Base-by-base conservation (phyloP, 192 early-diverging fungal species). In the Coemansia sp. region DNA sequence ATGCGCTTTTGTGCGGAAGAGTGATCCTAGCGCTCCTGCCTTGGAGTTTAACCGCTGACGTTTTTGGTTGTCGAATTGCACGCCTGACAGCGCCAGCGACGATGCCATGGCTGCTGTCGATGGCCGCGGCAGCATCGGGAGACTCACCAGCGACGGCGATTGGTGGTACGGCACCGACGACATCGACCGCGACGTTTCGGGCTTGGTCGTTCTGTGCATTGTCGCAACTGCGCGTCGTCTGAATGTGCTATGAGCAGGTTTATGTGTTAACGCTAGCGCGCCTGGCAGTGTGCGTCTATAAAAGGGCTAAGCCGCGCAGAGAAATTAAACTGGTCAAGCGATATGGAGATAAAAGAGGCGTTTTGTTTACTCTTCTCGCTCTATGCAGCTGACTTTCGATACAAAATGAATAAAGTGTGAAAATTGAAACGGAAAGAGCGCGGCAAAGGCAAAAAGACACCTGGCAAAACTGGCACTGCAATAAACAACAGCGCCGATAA, bases 41-140 rank as follows among this genome's bases (percentile, higher is more conserved):
- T 74, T 80, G 9, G 77, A 74, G 59, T 73, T 71, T 14, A 80
- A 68, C 5, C 77, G 67, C 49, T 64, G 64, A 24, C 76, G 67
- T 65, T 70, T 73, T 43, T 67, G 68, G 17, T 51, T 23, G 27
- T 57, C 67, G n/a, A 19, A 51, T 29, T 43, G 60, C 15, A 22
- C 21, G 22, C 45, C 37, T 15, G 52, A 27, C 29, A 78, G 45
- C 24, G 66, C 75, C 35, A 72, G 64, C 48, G 70, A 27, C 63
- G 70, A 24, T 21, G 66, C 70, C 60, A 70, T 64, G n/a, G 51
- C 64, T 4, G 59, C 60, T 10, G 75, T 78, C 43, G 70, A 72
- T 24, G 75, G 75, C 17, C 75, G 75, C 29, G 75, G 59, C 49
- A 78, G 75, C 75, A 78, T 78, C 23, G 75, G 75, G 17, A 78